Evolutionary conservation across 345 rosid species (phyloP).

Genomic region (Hibiscus tridactylites): DNA sequence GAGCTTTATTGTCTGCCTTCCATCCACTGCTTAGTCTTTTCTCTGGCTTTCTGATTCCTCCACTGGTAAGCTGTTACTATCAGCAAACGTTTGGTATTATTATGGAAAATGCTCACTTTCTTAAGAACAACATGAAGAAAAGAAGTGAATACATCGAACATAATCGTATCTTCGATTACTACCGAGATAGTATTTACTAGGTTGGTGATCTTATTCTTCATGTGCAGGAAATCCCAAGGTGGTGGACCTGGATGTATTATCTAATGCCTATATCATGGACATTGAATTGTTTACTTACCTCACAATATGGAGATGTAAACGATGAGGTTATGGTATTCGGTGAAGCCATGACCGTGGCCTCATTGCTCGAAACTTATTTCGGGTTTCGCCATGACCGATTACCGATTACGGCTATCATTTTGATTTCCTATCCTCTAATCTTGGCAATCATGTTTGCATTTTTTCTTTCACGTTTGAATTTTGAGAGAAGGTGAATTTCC

Average conservation of each 20-base stretch:
- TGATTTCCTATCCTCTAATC: neutral
- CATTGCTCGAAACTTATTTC: neutral
- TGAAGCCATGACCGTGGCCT: neutral
- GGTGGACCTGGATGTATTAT: slow-evolving; percentile 56
- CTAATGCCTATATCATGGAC: slow-evolving; percentile 46
- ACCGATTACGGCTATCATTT: neutral
- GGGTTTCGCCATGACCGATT: neutral
- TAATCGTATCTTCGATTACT: too few relatives aligned
- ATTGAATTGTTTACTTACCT: slow-evolving; percentile 34
- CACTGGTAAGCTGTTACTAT: slow-evolving; percentile 20
- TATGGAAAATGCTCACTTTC: neutral
- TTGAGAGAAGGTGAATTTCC: neutral
- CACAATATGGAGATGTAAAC: slow-evolving; percentile 33
- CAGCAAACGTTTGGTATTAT: neutral
- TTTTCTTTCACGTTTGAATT: neutral
- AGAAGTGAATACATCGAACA: neutral
- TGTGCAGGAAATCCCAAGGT: slow-evolving; percentile 40
- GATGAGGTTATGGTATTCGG: slow-evolving; percentile 19
- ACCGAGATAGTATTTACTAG: neutral
- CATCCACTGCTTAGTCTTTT: slow-evolving; percentile 38
- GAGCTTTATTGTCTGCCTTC: slow-evolving; percentile 39
- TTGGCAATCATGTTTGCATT: neutral
- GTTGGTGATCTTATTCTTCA: neutral
- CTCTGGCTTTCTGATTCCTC: slow-evolving; percentile 49
- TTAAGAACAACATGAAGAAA: neutral